Percentiles rank a stretch among this genome's conserved stretches.
Evolutionary conservation across 2,329 filamentous ascomycete species (phyloP).

Genomic region (Clonostachys byssicola): DNA sequence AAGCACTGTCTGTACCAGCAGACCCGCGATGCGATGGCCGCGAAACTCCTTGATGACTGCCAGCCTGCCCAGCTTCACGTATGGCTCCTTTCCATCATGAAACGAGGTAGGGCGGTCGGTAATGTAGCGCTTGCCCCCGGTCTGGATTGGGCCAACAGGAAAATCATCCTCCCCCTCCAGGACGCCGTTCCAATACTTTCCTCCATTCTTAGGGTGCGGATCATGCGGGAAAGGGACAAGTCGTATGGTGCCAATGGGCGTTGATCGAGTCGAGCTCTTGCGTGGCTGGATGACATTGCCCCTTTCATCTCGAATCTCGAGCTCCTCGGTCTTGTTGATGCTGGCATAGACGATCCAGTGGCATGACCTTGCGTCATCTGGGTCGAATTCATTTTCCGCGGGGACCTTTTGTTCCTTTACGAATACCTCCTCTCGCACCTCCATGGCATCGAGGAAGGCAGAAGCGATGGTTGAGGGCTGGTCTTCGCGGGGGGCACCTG

Average conservation of each 20-base stretch:
- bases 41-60: constrained; percentile 66
- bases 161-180: constrained; percentile 18
- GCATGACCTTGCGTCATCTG: constrained; percentile 73
- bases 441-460: constrained; percentile 61
- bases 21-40: constrained; percentile 57
- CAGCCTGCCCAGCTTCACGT: constrained; percentile 77
- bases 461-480: constrained; percentile 44
- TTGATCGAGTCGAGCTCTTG: constrained; percentile 35
- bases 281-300: constrained; percentile 34
- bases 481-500: constrained; percentile 25
- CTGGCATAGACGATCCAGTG: constrained; percentile 86
- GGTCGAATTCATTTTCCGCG: constrained; percentile 71
- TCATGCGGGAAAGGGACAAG: constrained; percentile 78
- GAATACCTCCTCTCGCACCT: constrained; percentile 57
- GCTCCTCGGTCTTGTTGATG: constrained; percentile 40
- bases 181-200: constrained; percentile 39
- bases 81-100: constrained; percentile 65
- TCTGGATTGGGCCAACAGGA: neutral
- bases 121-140: constrained; percentile 10
- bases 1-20: constrained; percentile 64
- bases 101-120: constrained; percentile 41
- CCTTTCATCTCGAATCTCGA: constrained; percentile 36
- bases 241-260: constrained; percentile 69
- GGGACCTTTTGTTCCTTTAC: constrained; percentile 54
- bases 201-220: constrained; percentile 53